phyloP scores from a whole-genome alignment of 495 filamentous ascomycete species.

The Glonium stellatum region DNA sequence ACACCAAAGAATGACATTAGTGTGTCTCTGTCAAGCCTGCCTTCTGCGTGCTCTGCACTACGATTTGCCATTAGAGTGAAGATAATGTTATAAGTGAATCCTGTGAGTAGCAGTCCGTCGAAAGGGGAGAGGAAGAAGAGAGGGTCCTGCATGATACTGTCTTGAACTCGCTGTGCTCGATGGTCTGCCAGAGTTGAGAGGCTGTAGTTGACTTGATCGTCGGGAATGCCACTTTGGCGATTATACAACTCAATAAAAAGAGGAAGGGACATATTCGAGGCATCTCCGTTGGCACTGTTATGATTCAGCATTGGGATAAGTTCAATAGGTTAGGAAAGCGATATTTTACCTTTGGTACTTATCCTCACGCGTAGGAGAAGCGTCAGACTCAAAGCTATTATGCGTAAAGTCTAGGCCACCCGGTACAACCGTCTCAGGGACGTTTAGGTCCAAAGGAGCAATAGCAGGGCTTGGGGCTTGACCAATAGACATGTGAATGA shows the following conservation, averaged over 20 bases:
- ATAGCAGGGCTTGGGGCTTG: background rate
- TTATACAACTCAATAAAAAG: background rate
- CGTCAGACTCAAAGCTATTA: background rate
- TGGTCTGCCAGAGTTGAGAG: background rate
- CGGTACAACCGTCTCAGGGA: background rate
- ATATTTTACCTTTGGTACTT: background rate
- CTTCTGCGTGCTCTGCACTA: background rate
- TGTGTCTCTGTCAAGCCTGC: background rate
- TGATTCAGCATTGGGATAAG: background rate
- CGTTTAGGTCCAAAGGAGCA: background rate
- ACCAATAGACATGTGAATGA: constrained; percentile 1
- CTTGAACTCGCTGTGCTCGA: background rate
- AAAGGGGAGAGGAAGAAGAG: background rate
- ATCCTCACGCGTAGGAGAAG: background rate
- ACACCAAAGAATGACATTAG: constrained; percentile 1
- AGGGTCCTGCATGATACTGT: background rate
- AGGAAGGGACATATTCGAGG: background rate
- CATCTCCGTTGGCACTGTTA: background rate
- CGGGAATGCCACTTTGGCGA: background rate
- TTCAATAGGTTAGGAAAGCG: no score
- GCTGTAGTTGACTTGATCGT: constrained; percentile 2
- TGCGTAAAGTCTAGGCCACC: background rate
- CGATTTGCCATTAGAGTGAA: background rate
- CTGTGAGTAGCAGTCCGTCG: background rate
- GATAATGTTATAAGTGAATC: background rate